phyloP scores from a whole-genome alignment of 179 eudicot species.

The Beta lomatogona region DNA sequence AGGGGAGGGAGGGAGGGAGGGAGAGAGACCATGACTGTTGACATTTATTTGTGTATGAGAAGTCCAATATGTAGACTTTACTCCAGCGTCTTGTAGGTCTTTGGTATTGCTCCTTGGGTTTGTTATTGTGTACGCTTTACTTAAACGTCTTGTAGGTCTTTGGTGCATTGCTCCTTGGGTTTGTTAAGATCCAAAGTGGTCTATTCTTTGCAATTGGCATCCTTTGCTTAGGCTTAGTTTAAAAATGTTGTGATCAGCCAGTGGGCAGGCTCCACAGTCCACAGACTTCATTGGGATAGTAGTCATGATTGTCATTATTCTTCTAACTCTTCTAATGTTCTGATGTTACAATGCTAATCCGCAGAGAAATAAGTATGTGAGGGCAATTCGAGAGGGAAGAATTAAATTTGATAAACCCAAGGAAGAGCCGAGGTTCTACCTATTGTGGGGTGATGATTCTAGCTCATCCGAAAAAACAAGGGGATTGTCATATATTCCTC shows the following conservation, averaged over 20 bases:
- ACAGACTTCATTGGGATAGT: background rate
- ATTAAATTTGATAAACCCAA: slow-evolving; percentile 87
- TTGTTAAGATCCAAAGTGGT: background rate
- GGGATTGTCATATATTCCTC: slow-evolving; percentile 86
- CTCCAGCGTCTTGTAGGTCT: background rate
- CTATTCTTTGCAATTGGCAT: background rate
- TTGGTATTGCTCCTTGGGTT: background rate
- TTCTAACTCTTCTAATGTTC: slow-evolving; percentile 15
- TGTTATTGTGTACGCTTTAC: background rate
- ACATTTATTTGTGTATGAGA: no score
- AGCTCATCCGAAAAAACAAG: slow-evolving; percentile 53
- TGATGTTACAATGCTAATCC: slow-evolving; percentile 16
- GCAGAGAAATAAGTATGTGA: slow-evolving; percentile 60
- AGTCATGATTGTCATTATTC: background rate
- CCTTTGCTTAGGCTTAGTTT: background rate
- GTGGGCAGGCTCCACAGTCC: background rate
- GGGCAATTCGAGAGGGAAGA: slow-evolving; percentile 85
- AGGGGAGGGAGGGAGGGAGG: slow-evolving; percentile 57
- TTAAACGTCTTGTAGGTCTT: background rate
- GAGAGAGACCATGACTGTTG: no score
- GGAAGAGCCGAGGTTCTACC: slow-evolving; percentile 61
- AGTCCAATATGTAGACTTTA: no score
- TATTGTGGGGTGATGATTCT: slow-evolving; percentile 85
- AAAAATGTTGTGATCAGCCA: background rate
- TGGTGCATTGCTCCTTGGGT: background rate